phyloP scores from a whole-genome alignment of 2,329 filamentous ascomycete species.

The Aspergillus niger region DNA sequence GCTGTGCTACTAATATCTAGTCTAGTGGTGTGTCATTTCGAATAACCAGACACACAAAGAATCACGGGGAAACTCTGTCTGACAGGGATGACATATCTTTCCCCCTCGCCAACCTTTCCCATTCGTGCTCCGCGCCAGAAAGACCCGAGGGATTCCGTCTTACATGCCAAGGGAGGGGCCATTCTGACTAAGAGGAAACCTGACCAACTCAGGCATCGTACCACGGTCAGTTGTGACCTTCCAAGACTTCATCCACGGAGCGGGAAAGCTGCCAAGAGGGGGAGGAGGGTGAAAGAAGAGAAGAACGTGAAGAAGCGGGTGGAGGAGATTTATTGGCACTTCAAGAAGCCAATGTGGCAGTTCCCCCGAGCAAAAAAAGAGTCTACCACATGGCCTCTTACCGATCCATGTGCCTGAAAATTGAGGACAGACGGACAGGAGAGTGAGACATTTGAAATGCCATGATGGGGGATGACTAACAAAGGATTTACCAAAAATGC shows the following conservation, averaged over 20 bases:
- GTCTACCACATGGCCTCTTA: background rate
- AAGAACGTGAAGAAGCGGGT: background rate
- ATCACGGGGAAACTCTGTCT: background rate
- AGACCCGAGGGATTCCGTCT: background rate
- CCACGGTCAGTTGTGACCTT: background rate
- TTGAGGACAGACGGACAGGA: background rate
- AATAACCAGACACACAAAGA: background rate
- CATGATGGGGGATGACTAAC: background rate
- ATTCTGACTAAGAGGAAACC: background rate
- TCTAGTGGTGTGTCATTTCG: background rate
- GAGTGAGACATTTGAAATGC: background rate
- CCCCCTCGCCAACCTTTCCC: background rate
- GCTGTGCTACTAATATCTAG: no score
- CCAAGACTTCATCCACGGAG: conserved; percentile 12
- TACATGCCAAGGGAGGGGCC: background rate
- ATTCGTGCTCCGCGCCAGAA: background rate
- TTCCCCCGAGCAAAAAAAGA: background rate
- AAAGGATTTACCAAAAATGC: background rate
- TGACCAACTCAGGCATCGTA: background rate
- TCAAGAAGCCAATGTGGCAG: background rate
- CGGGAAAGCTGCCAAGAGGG: conserved; percentile 12
- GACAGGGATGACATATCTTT: background rate
- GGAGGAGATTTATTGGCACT: background rate
- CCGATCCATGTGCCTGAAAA: background rate
- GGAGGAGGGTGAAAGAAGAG: background rate